Conservation (phyloP, 441 rosid genomes). For the Aquilaria agallochum region DNA sequence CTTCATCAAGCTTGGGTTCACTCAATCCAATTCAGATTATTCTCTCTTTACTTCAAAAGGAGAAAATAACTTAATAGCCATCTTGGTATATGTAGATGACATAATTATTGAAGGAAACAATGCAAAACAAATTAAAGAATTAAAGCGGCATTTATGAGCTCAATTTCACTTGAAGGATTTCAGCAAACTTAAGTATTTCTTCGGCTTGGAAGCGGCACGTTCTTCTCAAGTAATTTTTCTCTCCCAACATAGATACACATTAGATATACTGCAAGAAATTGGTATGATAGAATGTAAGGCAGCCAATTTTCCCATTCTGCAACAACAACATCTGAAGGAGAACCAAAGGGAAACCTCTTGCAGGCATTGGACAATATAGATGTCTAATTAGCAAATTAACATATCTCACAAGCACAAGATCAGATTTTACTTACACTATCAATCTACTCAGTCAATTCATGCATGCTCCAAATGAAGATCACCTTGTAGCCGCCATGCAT, state of each 20-base stretch:
- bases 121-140: neutral
- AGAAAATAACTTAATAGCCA: neutral
- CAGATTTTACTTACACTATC: neutral
- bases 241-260: neutral
- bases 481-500: neutral
- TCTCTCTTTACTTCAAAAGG: neutral
- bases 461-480: neutral
- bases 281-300: neutral
- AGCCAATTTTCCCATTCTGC: neutral
- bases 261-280: neutral
- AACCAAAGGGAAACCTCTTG: neutral
- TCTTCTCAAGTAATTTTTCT: neutral
- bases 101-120: neutral
- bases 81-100: neutral
- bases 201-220: neutral
- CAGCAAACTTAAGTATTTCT: neutral
- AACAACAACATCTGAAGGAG: neutral
- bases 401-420: neutral
- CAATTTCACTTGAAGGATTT: neutral
- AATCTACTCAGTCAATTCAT: neutral
- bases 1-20: neutral
- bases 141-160: neutral
- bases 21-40: neutral
- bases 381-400: neutral
- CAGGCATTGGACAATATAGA: neutral